A percentile compares a stretch with the other conserved stretches of the same genome.
Evolutionary conservation across 2,329 filamentous ascomycete genomes (phyloP).

Genomic region (Aaosphaeria arxii): DNA sequence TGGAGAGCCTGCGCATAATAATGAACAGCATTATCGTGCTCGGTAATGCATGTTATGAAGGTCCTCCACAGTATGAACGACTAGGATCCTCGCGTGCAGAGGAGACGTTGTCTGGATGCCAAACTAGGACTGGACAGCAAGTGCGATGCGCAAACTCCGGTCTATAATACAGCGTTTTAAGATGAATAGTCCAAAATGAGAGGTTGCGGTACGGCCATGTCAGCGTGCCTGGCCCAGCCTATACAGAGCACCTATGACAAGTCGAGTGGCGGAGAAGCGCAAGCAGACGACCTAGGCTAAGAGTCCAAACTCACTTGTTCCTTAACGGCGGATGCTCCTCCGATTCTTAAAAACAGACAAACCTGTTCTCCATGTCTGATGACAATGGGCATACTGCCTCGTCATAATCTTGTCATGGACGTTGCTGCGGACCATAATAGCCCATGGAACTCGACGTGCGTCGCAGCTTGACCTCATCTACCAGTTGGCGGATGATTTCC

Average conservation of each 20-base stretch:
- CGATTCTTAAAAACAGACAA: slow-evolving; percentile 13
- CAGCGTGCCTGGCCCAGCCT: slow-evolving; percentile 16
- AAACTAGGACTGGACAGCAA: slow-evolving; percentile 15
- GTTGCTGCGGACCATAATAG: not conserved
- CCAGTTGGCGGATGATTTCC: slow-evolving; percentile 8
- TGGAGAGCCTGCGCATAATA: slow-evolving; percentile 21
- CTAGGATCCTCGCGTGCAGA: slow-evolving; percentile 23
- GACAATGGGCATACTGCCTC: slow-evolving; percentile 10
- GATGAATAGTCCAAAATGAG: slow-evolving; percentile 18
- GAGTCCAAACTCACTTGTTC: slow-evolving; percentile 8
- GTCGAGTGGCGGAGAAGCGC: slow-evolving; percentile 16
- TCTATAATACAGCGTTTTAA: slow-evolving; percentile 26
- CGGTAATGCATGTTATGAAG: slow-evolving; percentile 27
- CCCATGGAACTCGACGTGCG: not conserved
- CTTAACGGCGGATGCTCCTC: slow-evolving; percentile 18
- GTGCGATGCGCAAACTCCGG: slow-evolving; percentile 15
- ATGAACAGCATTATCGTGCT: slow-evolving; percentile 19
- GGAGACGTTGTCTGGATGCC: slow-evolving; percentile 12
- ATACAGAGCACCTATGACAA: slow-evolving; percentile 11
- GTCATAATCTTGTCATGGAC: not conserved
- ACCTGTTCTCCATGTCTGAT: slow-evolving; percentile 10
- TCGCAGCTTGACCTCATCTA: not conserved
- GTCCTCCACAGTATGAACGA: slow-evolving; percentile 18
- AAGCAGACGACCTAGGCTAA: slow-evolving; percentile 22
- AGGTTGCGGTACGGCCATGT: slow-evolving; percentile 14